Conservation (phyloP, 2,329 filamentous ascomycete species). For the Pseudogymnoascus sp. region DNA sequence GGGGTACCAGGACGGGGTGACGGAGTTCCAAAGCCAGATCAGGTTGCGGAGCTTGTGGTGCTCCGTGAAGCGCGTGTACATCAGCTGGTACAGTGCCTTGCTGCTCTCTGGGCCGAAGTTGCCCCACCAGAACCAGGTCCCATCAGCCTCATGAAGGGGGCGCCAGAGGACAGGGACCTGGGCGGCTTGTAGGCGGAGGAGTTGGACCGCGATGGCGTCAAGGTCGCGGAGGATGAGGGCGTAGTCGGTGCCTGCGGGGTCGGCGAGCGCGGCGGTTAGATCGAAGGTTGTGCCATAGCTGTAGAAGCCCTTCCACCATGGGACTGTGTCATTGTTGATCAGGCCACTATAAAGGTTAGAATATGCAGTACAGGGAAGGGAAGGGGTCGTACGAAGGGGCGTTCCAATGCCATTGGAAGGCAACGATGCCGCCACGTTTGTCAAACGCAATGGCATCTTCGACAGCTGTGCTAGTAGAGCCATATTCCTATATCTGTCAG, state of each 20-base stretch:
- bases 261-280: slow-evolving; percentile 33
- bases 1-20: slow-evolving; percentile 39
- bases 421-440: slow-evolving; percentile 37
- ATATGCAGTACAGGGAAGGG: slow-evolving; percentile 8
- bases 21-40: slow-evolving; percentile 44
- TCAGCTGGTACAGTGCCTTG: slow-evolving; percentile 36
- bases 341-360: slow-evolving; percentile 26
- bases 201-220: slow-evolving; percentile 39
- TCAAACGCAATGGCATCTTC: slow-evolving; percentile 40
- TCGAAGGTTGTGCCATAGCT: slow-evolving; percentile 42
- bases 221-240: slow-evolving; percentile 39
- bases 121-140: slow-evolving; percentile 46
- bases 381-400: slow-evolving; percentile 26
- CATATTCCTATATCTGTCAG: slow-evolving; percentile 15
- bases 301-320: slow-evolving; percentile 44
- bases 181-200: slow-evolving; percentile 36
- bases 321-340: slow-evolving; percentile 37
- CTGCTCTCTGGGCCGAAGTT: slow-evolving; percentile 37
- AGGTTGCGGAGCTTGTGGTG: slow-evolving; percentile 39
- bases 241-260: slow-evolving; percentile 39
- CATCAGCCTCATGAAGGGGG: slow-evolving; percentile 43
- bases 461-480: slow-evolving; percentile 34
- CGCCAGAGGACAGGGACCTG: slow-evolving; percentile 40
- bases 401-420: slow-evolving; percentile 43
- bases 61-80: slow-evolving; percentile 38